Base-by-base conservation (phyloP, 2,329 filamentous ascomycete genomes). In the Epichloe glyceriae region DNA sequence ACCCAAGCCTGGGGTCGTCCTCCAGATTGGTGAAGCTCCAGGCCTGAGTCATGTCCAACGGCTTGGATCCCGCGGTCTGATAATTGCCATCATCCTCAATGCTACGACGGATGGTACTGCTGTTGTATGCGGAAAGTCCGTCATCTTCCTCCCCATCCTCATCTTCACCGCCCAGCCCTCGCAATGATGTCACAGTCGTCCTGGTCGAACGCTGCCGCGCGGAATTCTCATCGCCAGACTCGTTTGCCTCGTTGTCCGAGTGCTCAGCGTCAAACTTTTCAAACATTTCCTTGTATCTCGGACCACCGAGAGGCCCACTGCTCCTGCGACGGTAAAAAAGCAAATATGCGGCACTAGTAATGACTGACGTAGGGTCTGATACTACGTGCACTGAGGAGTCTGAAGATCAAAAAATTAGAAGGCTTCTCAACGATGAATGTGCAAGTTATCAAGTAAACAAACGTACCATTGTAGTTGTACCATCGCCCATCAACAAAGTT, bases 381-480 rank as follows among this genome's bases (percentile, higher is more conserved):
- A 78, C 73, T 57, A 75, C 75, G 35, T 75, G 78, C 17, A 89
- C 87, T 12, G 78, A 80, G 7, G 87, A 86, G 68, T 96, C 90
- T 95, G 60, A 15, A 40, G 45, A 12, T 26, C 35, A 43, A 17
- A 17, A 40, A 7, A 15, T 38, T 22, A 48, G 42, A 40, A 35
- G 38, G 6, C 19, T 41, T 20, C 17, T 17, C 35, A n/a, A 38
- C 47, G 8, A 33, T 14, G 22, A 33, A 22, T 15, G 11, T 20
- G 34, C 17, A 14, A 40, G 6, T 5, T 17, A 26, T 35, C 12
- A 22, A 6, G 30, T 19, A 35, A 41, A 30, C 26, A 30, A 20
- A 69, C 83, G 68, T 74, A 93, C 90, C 91, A 66, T 98, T 97
- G 67, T 94, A 97, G 58, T 94, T 87, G 66, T 96, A 96, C 93